phyloP scores from a whole-genome alignment of 148 eudicot genomes.

The Beta vulgaris region DNA sequence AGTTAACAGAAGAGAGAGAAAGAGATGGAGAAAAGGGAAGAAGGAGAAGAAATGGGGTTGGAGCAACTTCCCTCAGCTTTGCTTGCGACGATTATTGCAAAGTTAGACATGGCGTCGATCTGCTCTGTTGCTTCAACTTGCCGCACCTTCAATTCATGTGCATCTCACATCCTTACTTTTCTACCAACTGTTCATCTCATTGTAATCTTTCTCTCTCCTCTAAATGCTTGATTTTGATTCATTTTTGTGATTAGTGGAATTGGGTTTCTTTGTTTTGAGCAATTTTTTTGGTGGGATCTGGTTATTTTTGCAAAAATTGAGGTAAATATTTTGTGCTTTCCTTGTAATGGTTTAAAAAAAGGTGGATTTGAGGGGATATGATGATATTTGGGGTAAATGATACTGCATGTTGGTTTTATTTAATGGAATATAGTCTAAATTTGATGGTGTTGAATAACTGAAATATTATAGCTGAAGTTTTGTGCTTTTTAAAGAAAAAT shows the following conservation, averaged over 20 bases:
- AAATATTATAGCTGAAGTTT: too few relatives aligned
- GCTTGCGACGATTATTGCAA: constrained; percentile 64
- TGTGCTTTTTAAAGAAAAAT: background rate
- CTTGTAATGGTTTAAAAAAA: background rate
- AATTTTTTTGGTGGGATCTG: background rate
- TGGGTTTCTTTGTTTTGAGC: background rate
- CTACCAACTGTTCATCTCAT: constrained; percentile 72
- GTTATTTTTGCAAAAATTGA: background rate
- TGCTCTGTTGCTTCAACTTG: constrained; percentile 75
- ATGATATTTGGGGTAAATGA: background rate
- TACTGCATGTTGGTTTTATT: background rate
- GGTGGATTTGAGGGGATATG: background rate
- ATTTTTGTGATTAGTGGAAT: background rate
- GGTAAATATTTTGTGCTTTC: background rate
- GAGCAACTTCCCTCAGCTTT: constrained; percentile 64
- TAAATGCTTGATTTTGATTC: background rate
- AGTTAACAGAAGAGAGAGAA: background rate
- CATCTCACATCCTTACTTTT: constrained; percentile 60
- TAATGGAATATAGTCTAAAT: background rate
- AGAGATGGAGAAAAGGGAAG: constrained; percentile 8
- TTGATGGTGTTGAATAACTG: background rate
- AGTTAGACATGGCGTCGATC: constrained; percentile 78
- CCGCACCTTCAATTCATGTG: constrained; percentile 58
- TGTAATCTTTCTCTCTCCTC: constrained; percentile 35
- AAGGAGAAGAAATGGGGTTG: constrained; percentile 34